A percentile compares a stretch with the other conserved stretches of the same genome.
Conservation (phyloP, 2,329 filamentous ascomycete species). For the Paracoccidioides brasiliensis region DNA sequence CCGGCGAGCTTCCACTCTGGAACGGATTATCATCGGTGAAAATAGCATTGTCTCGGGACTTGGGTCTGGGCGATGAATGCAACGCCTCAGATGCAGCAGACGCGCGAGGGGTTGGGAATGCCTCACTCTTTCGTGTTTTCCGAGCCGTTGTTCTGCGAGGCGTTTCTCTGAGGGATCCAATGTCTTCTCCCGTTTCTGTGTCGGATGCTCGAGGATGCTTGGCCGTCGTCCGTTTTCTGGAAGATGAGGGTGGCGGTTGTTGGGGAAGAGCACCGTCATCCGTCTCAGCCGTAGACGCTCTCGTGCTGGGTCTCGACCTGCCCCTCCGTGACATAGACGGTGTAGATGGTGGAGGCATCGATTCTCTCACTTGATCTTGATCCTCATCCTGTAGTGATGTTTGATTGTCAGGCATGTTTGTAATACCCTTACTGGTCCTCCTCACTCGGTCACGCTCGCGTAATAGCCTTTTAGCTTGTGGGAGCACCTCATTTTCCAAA, state of each 20-base stretch:
- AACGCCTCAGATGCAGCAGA: constrained; percentile 18
- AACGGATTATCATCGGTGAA: constrained; percentile 91
- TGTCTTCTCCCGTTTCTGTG: constrained; percentile 36
- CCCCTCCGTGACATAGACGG: constrained; percentile 37
- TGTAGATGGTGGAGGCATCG: constrained; percentile 35
- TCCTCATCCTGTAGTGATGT: constrained; percentile 40
- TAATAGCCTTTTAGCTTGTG: constrained; percentile 65
- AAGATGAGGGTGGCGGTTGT: constrained; percentile 20
- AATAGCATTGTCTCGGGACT: constrained; percentile 41
- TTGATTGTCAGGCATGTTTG: constrained; percentile 51
- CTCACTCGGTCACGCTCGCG: constrained; percentile 64
- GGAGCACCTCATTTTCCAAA: constrained; percentile 64
- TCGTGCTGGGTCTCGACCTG: constrained; percentile 40
- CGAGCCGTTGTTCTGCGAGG: constrained; percentile 35
- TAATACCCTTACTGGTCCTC: constrained; percentile 77
- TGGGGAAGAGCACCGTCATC: constrained; percentile 20
- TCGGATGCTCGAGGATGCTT: constrained; percentile 43
- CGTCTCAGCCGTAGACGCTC: constrained; percentile 27
- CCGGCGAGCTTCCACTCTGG: constrained; percentile 67
- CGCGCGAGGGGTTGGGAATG: constrained; percentile 19
- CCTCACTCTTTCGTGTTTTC: constrained; percentile 39
- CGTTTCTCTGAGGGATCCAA: constrained; percentile 21
- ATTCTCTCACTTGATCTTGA: constrained; percentile 50
- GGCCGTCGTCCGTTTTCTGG: constrained; percentile 40
- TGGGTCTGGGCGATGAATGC: constrained; percentile 31